Conservation (phyloP, 257 asterid genomes). For the Nicotiana otophora region DNA sequence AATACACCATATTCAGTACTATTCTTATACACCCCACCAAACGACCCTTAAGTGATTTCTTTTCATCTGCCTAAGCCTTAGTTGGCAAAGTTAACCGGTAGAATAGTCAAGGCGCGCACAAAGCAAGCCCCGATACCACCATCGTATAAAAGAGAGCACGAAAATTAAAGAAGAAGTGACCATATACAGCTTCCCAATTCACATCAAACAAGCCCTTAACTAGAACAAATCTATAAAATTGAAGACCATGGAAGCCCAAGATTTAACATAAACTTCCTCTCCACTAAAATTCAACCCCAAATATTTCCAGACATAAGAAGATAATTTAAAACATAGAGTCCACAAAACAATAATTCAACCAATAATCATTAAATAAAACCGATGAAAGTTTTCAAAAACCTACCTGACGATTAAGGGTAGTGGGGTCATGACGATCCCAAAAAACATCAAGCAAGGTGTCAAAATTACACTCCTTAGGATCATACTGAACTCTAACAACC, state of each 20-base stretch:
- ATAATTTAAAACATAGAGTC: not conserved
- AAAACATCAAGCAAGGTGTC: slow-evolving; percentile 65
- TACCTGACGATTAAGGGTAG: slow-evolving; percentile 93
- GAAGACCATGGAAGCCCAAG: not conserved
- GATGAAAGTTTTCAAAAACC: not conserved
- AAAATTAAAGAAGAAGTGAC: not conserved
- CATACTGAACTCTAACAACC: slow-evolving; percentile 84
- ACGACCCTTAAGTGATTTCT: too few species aligned
- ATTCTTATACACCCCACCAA: too few species aligned
- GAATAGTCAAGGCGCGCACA: too few species aligned
- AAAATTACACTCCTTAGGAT: slow-evolving; percentile 73
- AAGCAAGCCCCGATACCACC: too few species aligned
- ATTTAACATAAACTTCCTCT: not conserved
- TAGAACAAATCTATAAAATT: not conserved
- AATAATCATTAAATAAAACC: not conserved
- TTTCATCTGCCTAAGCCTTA: too few species aligned
- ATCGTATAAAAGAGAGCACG: not conserved
- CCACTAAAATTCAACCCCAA: not conserved
- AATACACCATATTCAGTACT: too few species aligned
- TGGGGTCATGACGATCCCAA: slow-evolving; percentile 96
- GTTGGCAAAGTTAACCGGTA: too few species aligned
- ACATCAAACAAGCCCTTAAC: not conserved
- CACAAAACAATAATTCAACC: not conserved
- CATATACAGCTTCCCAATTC: not conserved
- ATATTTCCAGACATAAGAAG: not conserved